Evolutionary conservation across 83 land plant species (phyloP), one percentile per base, ranked within the genome.

Genomic region (Picea mariana): DNA sequence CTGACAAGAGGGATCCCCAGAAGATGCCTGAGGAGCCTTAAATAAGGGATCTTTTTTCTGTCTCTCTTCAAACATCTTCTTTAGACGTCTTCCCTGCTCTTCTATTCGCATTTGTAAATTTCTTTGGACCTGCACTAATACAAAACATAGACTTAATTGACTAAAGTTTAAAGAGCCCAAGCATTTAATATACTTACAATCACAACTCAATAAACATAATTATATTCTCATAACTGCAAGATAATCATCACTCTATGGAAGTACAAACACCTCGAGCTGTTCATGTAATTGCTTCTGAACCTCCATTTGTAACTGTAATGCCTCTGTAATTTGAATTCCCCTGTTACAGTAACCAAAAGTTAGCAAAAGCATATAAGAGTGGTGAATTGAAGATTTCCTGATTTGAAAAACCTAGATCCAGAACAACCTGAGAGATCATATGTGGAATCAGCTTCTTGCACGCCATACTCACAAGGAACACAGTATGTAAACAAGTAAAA

Each of bases 231-330:
- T 55, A 12, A 55, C 58, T 2, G 15, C 58, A 55, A 55, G 58
- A 55, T 55, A 55, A 55, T 12, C 55, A 49, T 49, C 58, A 55
- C 58, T 55, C 15, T 55, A 55, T 55, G 13, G 58, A 55, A 55
- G 31, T 31, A 62, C 20, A 62, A 80, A 83, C 83, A 91, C 93
- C 93, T 91, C 93, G 76, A 91, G 73, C 44, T 91, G 93, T 27
- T 91, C 91, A 61, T 89, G 91, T 16, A 88, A 91, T 49, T 68
- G 80, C 85, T 81, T 85, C 76, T 91, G 93, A 40, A 91, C 89
- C 55, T 91, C 93, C 23, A 89, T 81, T 64, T 91, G 93, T 23
- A 88, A 31, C 66, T 75, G 81, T 38, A 91, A 59, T 7, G 93
- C 88, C 71, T 89, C 91, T 40, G 78, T 85, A 38, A 91, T 83